Evolutionary conservation across 2,329 filamentous ascomycete genomes (phyloP), one percentile per base, ranked within the genome.

Genomic region (Bipolaris oryzae): DNA sequence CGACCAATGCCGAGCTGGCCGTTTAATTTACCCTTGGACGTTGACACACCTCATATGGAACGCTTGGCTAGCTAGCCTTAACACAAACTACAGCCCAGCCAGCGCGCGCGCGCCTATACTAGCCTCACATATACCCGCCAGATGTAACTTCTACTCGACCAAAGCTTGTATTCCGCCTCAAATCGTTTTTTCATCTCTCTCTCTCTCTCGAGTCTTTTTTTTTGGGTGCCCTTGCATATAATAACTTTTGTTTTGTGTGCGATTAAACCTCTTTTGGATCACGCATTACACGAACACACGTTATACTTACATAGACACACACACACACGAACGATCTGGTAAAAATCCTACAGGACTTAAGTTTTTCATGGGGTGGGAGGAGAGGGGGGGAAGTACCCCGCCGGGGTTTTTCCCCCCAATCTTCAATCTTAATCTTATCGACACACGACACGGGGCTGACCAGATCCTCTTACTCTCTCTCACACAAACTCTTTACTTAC

Each of bases 41-140:
- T 53, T 49, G 51, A 62, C 50, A 63, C 53, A 51, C 5, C 48
- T 60, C 61, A 60, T 66, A 60, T 66, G 18, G n/a, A 42, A 16
- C 18, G 39, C 34, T 63, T 63, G 62, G 58, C 61, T 50, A 41
- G 58, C 61, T 50, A 41, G 52, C 28, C 18, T 11, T 57, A 16
- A 23, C 39, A 28, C 10, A 16, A 39, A 60, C 57, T 47, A 48
- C 45, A 43, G 21, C 21, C 21, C 45, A 43, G 21, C 21, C 21
- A 21, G 21, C 18, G 44, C 16, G n/a, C n/a, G n/a, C n/a, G n/a
- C n/a, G n/a, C 55, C 61, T 66, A 72, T 72, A 72, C 23, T 37
- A 45, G 60, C 62, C 63, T 63, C 69, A 72, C 67, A 62, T 74
- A 73, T 70, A 71, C 53, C 64, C 64, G 60, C 39, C 28, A 28